A percentile compares a stretch with the other conserved stretches of the same genome.
Conservation (phyloP, 2,329 filamentous ascomycete genomes). For the Claviceps humidiphila region DNA sequence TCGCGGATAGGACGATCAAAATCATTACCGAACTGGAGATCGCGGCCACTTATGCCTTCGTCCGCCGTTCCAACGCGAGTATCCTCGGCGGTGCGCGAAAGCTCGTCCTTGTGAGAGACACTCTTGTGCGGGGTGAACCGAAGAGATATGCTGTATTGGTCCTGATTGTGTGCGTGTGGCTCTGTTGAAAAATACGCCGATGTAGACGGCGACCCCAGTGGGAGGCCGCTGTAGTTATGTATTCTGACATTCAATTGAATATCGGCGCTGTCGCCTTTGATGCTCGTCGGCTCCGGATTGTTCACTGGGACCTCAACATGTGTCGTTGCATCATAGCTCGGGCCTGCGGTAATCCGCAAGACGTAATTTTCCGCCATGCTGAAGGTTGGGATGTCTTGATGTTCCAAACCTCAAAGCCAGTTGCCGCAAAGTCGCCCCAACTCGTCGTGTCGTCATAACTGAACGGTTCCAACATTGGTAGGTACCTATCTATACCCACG, state of each 20-base stretch:
- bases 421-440: not conserved
- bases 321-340: conserved; percentile 57
- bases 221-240: conserved; percentile 55
- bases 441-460: not conserved
- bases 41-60: conserved; percentile 49
- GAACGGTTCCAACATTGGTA: no score
- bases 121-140: conserved; percentile 56
- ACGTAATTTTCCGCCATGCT: conserved; percentile 59
- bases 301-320: conserved; percentile 71
- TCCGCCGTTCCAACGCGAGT: conserved; percentile 3
- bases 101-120: conserved; percentile 1
- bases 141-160: conserved; percentile 78
- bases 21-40: conserved; percentile 89
- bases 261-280: conserved; percentile 51
- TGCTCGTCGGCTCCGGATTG: conserved; percentile 42
- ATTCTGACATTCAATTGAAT: conserved; percentile 64
- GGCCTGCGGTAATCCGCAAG: conserved; percentile 69
- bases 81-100: not conserved
- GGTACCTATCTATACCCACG: no score
- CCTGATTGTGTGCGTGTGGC: conserved; percentile 49
- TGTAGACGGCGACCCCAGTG: conserved; percentile 51
- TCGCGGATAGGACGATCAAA: conserved; percentile 86
- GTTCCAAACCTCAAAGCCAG: not conserved
- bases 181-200: conserved; percentile 66
- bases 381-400: not conserved